These are phyloP conservation scores for Rhizophagus sp. DNA, from an alignment of 192 early-diverging fungal genomes.

Conservation along the genomic window DNA sequence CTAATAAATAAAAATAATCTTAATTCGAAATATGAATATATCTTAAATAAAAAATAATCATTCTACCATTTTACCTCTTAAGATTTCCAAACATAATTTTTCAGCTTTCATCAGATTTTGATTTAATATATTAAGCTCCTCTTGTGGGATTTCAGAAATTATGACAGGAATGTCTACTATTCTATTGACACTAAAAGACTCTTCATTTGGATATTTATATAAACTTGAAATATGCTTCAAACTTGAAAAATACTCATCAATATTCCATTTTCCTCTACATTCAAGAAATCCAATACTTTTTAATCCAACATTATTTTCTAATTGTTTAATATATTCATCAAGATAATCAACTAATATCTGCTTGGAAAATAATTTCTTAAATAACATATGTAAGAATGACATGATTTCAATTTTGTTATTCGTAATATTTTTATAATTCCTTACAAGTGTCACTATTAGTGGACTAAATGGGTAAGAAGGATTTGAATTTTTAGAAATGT, in stretches of 20 bases:
- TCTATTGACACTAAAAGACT: not conserved
- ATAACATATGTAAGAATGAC: constrained; percentile 39
- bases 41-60: not conserved
- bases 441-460: constrained; percentile 46
- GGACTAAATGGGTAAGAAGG: constrained; percentile 52
- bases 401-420: constrained; percentile 31
- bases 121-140: not conserved
- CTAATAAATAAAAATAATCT: not conserved
- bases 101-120: not conserved
- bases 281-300: constrained; percentile 5
- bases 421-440: constrained; percentile 44
- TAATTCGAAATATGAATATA: not conserved
- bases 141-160: not conserved
- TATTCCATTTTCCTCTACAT: not conserved
- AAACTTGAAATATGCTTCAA: not conserved
- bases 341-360: constrained; percentile 41
- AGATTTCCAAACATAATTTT: not conserved
- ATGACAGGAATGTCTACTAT: not conserved
- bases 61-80: not conserved
- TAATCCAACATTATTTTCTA: constrained; percentile 28
- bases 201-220: not conserved
- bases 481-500: constrained; percentile 23
- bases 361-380: constrained; percentile 37
- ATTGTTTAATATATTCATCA: constrained; percentile 31
- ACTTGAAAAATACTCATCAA: not conserved